phyloP scores from a whole-genome alignment of 345 rosid species.

The Pseudoturritis turrita region DNA sequence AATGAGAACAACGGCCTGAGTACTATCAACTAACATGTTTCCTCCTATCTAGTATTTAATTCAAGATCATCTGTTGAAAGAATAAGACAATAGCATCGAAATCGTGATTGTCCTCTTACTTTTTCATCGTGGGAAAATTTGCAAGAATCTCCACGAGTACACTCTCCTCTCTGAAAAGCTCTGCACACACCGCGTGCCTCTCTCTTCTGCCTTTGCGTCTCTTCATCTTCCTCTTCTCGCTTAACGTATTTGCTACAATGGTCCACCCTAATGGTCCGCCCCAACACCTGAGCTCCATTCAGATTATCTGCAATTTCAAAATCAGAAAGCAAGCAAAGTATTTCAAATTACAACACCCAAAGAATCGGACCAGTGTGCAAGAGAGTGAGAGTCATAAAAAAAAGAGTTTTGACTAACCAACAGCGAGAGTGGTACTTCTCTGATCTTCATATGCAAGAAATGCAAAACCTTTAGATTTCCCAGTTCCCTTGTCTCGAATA shows the following conservation, averaged over 20 bases:
- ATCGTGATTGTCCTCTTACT: conserved; percentile 35
- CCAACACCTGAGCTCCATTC: conserved; percentile 72
- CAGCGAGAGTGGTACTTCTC: conserved; percentile 86
- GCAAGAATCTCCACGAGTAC: conserved; percentile 81
- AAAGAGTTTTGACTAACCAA: conserved; percentile 47
- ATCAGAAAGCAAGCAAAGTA: neutral
- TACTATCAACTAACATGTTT: neutral
- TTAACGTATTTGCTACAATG: conserved; percentile 67
- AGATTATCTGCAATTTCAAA: conserved; percentile 53
- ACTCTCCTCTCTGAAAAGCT: conserved; percentile 93
- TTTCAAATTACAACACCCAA: neutral
- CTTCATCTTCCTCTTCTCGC: conserved; percentile 91
- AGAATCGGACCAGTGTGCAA: neutral
- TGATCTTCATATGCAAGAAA: conserved; percentile 95
- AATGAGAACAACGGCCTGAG: neutral
- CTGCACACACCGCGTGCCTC: conserved; percentile 90
- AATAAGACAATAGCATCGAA: neutral
- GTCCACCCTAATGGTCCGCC: conserved; percentile 68
- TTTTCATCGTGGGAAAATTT: conserved; percentile 86
- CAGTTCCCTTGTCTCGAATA: conserved; percentile 84
- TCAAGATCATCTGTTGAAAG: neutral
- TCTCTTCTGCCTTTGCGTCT: conserved; percentile 53
- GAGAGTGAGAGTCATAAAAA: neutral
- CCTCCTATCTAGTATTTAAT: neutral
- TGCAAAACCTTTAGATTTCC: conserved; percentile 88